phyloP scores from a whole-genome alignment of 306 rosid species.

The Rubus idaeus region DNA sequence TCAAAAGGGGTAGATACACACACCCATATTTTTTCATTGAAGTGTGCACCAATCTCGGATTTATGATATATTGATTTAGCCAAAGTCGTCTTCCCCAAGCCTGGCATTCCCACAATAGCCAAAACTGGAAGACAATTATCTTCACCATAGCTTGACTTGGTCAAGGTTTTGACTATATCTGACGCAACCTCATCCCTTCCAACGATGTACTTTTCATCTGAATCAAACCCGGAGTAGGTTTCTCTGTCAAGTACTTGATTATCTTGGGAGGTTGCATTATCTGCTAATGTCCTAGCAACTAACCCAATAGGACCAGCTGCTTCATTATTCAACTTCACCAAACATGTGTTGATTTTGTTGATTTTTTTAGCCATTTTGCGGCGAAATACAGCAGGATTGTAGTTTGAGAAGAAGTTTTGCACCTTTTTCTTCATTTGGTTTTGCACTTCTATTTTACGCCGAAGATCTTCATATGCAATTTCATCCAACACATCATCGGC shows the following conservation, averaged over 20 bases:
- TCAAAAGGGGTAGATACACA: constrained; percentile 24
- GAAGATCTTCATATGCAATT: constrained; percentile 7
- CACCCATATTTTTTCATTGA: constrained; percentile 21
- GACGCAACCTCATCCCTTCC: background rate
- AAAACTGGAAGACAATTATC: background rate
- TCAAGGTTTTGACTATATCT: background rate
- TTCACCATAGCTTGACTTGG: background rate
- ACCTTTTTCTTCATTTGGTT: background rate
- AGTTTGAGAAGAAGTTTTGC: background rate
- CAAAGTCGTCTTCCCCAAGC: constrained; percentile 25
- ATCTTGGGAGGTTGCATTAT: background rate
- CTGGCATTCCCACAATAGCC: constrained; percentile 28
- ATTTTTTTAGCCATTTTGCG: constrained; percentile 5
- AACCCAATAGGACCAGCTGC: background rate
- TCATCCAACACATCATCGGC: constrained; percentile 16
- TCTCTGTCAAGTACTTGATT: background rate
- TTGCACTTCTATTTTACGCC: constrained; percentile 6
- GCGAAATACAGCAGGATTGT: background rate
- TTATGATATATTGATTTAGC: constrained; percentile 13
- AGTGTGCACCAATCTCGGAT: background rate
- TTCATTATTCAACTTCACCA: background rate
- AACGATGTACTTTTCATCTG: background rate
- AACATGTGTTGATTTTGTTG: background rate
- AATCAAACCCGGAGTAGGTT: background rate
- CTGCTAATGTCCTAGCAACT: constrained; percentile 3